These are phyloP conservation scores for Trichoderma breve DNA, from an alignment of 2,329 filamentous ascomycete species.

Conservation along the genomic window DNA sequence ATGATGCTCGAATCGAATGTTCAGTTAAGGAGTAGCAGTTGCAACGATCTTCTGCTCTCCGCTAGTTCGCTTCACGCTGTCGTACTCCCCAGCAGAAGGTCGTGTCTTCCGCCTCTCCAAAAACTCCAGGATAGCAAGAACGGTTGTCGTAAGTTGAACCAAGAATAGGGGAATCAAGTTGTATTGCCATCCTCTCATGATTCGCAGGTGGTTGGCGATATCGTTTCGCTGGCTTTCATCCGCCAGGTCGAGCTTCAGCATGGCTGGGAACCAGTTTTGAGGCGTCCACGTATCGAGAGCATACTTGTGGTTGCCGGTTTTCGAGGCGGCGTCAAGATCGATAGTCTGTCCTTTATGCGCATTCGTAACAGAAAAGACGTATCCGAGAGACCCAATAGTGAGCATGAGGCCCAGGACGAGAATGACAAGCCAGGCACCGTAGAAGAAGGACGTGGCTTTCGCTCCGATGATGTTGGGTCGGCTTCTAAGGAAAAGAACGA, in stretches of 20 bases:
- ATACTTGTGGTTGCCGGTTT: constrained; percentile 25
- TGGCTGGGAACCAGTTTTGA: constrained; percentile 30
- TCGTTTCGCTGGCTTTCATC: constrained; percentile 21
- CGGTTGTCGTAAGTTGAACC: constrained; percentile 28
- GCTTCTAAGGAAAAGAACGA: constrained; percentile 26
- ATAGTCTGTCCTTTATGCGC: constrained; percentile 27
- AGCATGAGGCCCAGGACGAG: constrained; percentile 28
- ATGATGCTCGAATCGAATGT: not conserved
- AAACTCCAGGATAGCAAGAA: constrained; percentile 27
- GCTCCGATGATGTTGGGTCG: constrained; percentile 16
- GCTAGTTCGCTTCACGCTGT: constrained; percentile 9
- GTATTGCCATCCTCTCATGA: constrained; percentile 32
- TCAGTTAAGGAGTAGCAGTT: not conserved
- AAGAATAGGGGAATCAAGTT: constrained; percentile 33
- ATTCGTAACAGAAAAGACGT: constrained; percentile 31
- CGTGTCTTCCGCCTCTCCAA: constrained; percentile 20
- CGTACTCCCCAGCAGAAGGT: not conserved
- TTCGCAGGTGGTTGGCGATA: constrained; percentile 26
- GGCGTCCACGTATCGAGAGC: constrained; percentile 28
- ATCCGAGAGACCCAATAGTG: constrained; percentile 27
- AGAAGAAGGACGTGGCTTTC: constrained; percentile 22
- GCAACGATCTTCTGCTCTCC: constrained; percentile 1
- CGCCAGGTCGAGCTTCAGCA: constrained; percentile 27
- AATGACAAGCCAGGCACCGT: constrained; percentile 27
- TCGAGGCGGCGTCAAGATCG: constrained; percentile 19